Base-by-base conservation (phyloP, 352 stramenopile genomes). In the Phytophthora ramorum region DNA sequence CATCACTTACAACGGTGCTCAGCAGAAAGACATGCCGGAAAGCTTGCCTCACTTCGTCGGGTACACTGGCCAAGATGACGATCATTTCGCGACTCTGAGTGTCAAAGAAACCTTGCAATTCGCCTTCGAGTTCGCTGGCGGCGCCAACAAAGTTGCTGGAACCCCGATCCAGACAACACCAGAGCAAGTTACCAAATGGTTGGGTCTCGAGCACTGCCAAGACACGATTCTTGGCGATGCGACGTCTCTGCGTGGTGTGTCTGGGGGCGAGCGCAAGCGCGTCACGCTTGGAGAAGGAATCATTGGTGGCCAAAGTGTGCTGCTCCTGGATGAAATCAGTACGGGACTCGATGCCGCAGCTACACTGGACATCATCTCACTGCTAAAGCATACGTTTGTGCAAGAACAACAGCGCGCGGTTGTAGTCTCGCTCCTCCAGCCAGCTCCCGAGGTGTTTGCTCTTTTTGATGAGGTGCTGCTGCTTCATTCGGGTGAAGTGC, bases 61-160 rank as follows among this genome's bases (percentile, higher is more conserved):
- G 3, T 79, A 77, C 32, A 67, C 76, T n/a, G 22, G 52, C 9
- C 73, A 81, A 48, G 59, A 76, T 12, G 93, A 98, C 69, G 53
- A 71, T 14, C 93, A 98, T 78, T 76, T 85, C 32, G 75, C 93
- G 12, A 97, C 26, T 2, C 69, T 98, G 28, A 97, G 90, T 7
- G 93, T 98, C 0, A 62, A 84, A 41, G 92, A 98, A 67, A 98
- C 93, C 7, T 78, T 98, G 38, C 72, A 85, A 38, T 98, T 98
- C 76, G 85, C 92, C n/a, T 95, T 91, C 63, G 83, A 92, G 43
- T 96, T 83, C 56, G 76, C 78, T 24, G 24, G 22, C 12, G 35
- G 50, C 9, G 46, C 22, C 13, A 38, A 16, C 8, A 16, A 16
- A 16, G 32, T 16, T 26, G 35, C 13, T 3, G 32, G 17, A 12